A percentile compares a stretch with the other conserved stretches of the same genome.
These are phyloP conservation scores for Coemansia sp. DNA, from an alignment of 192 early-diverging fungal species.

Conservation along the genomic window DNA sequence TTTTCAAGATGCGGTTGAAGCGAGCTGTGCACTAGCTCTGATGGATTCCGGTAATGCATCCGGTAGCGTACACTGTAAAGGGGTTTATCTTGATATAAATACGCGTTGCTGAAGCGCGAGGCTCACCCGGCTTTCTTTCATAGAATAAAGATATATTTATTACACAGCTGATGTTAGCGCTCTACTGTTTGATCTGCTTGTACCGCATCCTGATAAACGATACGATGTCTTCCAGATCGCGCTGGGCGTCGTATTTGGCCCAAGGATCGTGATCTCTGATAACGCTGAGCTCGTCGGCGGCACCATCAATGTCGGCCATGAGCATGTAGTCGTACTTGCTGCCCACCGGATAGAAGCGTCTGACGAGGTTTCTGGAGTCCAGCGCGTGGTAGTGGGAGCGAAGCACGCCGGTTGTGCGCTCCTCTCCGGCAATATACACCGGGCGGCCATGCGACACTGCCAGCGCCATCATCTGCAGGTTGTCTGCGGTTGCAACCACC, in stretches of 20 bases:
- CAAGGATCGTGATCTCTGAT: conserved; percentile 54
- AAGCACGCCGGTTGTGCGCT: conserved; percentile 34
- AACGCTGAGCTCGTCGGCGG: conserved; percentile 43
- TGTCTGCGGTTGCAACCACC: conserved; percentile 39
- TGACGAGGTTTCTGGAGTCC: conserved; percentile 41
- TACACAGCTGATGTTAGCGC: neutral
- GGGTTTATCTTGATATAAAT: too few relatives aligned
- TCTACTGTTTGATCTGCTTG: conserved; percentile 6
- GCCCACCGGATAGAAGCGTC: conserved; percentile 47
- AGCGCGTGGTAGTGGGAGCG: conserved; percentile 46
- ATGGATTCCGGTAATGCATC: too few relatives aligned
- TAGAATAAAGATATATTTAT: neutral
- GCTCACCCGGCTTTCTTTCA: too few relatives aligned
- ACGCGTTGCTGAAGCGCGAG: too few relatives aligned
- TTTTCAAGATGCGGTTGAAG: neutral
- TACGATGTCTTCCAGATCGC: conserved; percentile 23
- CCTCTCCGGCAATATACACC: conserved; percentile 50
- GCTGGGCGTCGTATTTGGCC: conserved; percentile 30
- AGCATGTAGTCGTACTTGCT: conserved; percentile 56
- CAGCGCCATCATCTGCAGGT: conserved; percentile 34
- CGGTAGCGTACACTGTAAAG: too few relatives aligned
- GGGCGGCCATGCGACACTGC: conserved; percentile 31
- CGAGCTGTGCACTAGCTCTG: too few relatives aligned
- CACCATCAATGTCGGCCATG: conserved; percentile 31
- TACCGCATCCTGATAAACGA: conserved; percentile 30